A percentile compares a stretch with the other conserved stretches of the same genome.
phyloP scores from a whole-genome alignment of 1,284 basidiomycete genomes.

The Ceratobasidium sp. region DNA sequence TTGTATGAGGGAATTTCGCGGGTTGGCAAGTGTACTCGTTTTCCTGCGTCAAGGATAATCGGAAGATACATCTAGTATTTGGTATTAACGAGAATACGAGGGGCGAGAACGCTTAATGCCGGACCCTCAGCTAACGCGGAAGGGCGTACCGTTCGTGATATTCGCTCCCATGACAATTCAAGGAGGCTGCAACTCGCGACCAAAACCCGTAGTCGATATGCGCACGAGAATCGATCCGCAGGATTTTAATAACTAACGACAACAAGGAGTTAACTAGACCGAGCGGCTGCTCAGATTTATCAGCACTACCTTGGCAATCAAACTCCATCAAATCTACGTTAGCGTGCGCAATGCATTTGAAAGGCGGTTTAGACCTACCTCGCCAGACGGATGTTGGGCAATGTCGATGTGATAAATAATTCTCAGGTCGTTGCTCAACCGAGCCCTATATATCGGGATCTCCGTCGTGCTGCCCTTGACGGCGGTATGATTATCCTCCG shows the following conservation, averaged over 20 bases:
- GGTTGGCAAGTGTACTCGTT: neutral
- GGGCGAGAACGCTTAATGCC: neutral
- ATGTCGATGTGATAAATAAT: slow-evolving; percentile 31
- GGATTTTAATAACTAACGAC: slow-evolving; percentile 8
- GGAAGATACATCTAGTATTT: slow-evolving; percentile 1
- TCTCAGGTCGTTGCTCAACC: slow-evolving; percentile 23
- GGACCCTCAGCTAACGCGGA: neutral
- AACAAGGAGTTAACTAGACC: neutral
- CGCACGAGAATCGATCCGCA: neutral
- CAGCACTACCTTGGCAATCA: slow-evolving; percentile 21
- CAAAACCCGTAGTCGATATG: slow-evolving; percentile 19
- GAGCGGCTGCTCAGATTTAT: neutral
- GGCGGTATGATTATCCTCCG: neutral
- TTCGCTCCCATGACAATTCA: neutral
- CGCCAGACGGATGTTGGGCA: neutral
- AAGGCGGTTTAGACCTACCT: neutral
- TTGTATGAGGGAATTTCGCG: slow-evolving; percentile 1
- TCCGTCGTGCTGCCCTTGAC: neutral
- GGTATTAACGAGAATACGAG: neutral
- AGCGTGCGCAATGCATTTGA: neutral
- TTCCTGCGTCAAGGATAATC: neutral
- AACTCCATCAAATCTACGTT: neutral
- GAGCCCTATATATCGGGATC: slow-evolving; percentile 20
- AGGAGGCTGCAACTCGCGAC: neutral
- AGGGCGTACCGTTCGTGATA: slow-evolving; percentile 9